Conservation (phyloP, 371 early-diverging fungal species). For the Mortierella sp. region DNA sequence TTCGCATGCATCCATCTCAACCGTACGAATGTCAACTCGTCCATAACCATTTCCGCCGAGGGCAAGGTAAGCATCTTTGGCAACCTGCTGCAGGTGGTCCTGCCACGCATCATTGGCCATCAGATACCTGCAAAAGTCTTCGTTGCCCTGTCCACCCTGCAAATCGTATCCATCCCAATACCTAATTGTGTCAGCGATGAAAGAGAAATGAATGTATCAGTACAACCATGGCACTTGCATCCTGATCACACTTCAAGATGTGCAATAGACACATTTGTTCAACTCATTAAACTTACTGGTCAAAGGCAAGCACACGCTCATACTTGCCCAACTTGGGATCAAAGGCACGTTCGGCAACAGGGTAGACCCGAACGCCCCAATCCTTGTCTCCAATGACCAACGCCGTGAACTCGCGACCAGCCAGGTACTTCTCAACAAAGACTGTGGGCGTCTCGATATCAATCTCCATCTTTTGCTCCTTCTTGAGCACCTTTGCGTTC, state of each 20-base stretch:
- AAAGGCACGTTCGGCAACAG: conserved; percentile 65
- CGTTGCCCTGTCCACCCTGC: conserved; percentile 50
- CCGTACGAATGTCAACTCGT: conserved; percentile 63
- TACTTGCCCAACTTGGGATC: conserved; percentile 41
- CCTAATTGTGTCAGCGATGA: conserved; percentile 17
- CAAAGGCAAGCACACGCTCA: conserved; percentile 64
- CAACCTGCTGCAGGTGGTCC: conserved; percentile 45
- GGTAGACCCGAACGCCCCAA: conserved; percentile 57
- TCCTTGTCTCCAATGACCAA: conserved; percentile 58
- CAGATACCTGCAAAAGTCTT: conserved; percentile 58
- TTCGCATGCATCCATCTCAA: conserved; percentile 45
- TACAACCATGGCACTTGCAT: background rate
- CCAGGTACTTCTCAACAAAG: conserved; percentile 63
- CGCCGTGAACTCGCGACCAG: conserved; percentile 65
- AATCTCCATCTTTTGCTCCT: conserved; percentile 12
- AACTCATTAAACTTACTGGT: conserved; percentile 58
- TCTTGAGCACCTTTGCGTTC: background rate
- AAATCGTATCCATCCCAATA: conserved; percentile 65
- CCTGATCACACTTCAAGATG: background rate
- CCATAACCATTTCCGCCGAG: conserved; percentile 62
- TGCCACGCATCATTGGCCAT: conserved; percentile 59
- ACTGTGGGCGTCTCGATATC: conserved; percentile 50
- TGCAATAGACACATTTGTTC: background rate
- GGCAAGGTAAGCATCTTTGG: conserved; percentile 45
- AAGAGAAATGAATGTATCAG: background rate